Evolutionary conservation across 2,329 filamentous ascomycete genomes (phyloP), one percentile per base, ranked within the genome.

Genomic region (Blumeriella jaapii): DNA sequence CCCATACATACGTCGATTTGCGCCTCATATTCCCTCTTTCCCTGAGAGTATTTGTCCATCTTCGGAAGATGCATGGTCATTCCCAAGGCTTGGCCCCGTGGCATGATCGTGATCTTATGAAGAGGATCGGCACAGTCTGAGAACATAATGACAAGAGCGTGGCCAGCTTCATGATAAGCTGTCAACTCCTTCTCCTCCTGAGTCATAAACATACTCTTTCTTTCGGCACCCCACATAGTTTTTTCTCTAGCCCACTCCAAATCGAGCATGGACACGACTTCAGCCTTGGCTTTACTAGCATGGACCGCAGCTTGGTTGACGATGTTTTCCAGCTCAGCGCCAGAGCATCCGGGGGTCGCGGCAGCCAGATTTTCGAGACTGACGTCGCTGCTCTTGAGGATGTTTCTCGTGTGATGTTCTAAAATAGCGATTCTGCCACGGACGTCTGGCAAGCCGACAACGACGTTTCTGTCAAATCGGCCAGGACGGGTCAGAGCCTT

Each of bases 211-310:
- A 89, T 85, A 48, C 80, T 93, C 57, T 78, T 82, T 55, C 80
- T 77, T 63, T 98, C 91, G 2, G 89, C 83, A 23, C 91, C 91
- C 85, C 98, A 94, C 58, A 94, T 80, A 35, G 98, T 83, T 62
- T 91, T 91, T 64, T 98, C 91, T 61, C 93, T 96, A 38, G 91
- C 91, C 87, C 89, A 98, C 50, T 95, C 87, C 45, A 96, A 78
- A 54, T 96, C 86, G 20, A 70, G 61, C 59, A 85, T 80, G 9
- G 72, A 71, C 34, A 98, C 83, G 29, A 78, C 71, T 40, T 67
- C 67, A 24, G 81, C 72, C 61, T 87, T 91, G 48, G 82, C 71
- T 57, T 91, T 85, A 53, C 85, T 93, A n/a, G 91, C 91, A 53
- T 82, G 84, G 27, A 98, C 80, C 14, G 91, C 91, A 19, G 91